Conservation (phyloP, 805 yeast species). For the Brettanomyces sp. region DNA sequence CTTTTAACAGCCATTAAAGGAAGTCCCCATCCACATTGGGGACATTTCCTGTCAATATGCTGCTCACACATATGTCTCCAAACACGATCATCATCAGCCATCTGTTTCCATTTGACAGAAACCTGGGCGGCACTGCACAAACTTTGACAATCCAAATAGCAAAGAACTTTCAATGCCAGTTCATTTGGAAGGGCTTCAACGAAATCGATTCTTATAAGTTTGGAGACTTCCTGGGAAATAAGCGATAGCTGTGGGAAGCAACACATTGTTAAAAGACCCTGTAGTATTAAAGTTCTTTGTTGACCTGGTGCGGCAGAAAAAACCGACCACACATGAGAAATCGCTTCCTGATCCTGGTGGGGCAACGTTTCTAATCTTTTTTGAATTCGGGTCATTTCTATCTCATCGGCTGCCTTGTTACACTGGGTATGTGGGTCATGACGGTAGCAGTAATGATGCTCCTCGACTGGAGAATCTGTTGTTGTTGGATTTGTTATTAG, state of each 20-base stretch:
- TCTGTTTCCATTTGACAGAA: constrained; percentile 70
- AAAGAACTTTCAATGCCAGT: constrained; percentile 71
- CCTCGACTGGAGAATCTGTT: constrained; percentile 39
- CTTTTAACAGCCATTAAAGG: constrained; percentile 86
- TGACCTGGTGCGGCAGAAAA: constrained; percentile 66
- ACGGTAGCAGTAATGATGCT: constrained; percentile 74
- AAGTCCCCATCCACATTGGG: constrained; percentile 98
- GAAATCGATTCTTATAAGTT: constrained; percentile 81
- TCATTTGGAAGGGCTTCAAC: constrained; percentile 80
- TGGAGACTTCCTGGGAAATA: constrained; percentile 68
- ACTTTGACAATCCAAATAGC: constrained; percentile 89
- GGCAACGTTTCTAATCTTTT: constrained; percentile 47
- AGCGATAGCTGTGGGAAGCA: constrained; percentile 93
- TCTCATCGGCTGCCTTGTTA: constrained; percentile 57
- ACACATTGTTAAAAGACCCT: constrained; percentile 80
- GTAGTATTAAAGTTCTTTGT: constrained; percentile 66
- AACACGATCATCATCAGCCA: constrained; percentile 94
- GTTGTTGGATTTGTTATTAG: constrained; percentile 25
- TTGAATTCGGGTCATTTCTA: constrained; percentile 58
- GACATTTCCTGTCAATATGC: constrained; percentile 94
- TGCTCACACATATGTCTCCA: constrained; percentile 99
- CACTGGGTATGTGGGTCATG: constrained; percentile 85
- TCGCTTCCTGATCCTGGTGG: constrained; percentile 63
- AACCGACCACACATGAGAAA: constrained; percentile 75
- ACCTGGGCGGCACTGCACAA: constrained; percentile 92